phyloP scores from a whole-genome alignment of 2,329 filamentous ascomycete species.

The Aspergillus cejpii region DNA sequence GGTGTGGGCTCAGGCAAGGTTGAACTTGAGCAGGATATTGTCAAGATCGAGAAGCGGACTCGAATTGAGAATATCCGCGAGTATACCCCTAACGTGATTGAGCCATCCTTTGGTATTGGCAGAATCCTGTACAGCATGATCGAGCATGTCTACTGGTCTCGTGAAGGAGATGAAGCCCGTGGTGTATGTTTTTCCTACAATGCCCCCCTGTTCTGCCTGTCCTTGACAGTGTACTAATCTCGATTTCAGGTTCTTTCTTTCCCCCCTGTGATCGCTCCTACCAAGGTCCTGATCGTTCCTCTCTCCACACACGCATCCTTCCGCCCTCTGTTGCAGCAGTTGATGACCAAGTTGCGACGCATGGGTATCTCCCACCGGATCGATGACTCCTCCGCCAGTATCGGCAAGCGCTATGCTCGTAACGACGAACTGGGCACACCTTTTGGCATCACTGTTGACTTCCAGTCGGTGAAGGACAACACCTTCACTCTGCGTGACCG shows the following conservation, averaged over 20 bases:
- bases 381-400: conserved; percentile 83
- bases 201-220: background rate
- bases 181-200: conserved; percentile 56
- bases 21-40: conserved; percentile 68
- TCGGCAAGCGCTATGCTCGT: conserved; percentile 88
- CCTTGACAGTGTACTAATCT: conserved; percentile 9
- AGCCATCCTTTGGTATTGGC: conserved; percentile 95
- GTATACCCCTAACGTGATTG: conserved; percentile 92
- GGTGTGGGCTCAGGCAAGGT: conserved; percentile 63
- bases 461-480: conserved; percentile 84
- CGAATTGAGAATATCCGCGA: conserved; percentile 77
- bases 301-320: conserved; percentile 77
- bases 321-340: conserved; percentile 63
- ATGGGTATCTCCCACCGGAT: conserved; percentile 75
- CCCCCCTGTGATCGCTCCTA: conserved; percentile 74
- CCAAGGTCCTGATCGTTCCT: conserved; percentile 87
- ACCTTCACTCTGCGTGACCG: conserved; percentile 83
- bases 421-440: conserved; percentile 96
- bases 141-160: conserved; percentile 93
- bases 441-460: conserved; percentile 89
- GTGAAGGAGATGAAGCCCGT: conserved; percentile 74
- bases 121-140: conserved; percentile 88
- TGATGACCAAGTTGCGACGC: conserved; percentile 69
- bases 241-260: conserved; percentile 61
- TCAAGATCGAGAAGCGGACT: conserved; percentile 78